Evolutionary conservation across 768 basidiomycete species (phyloP), one percentile per base, ranked within the genome.

Genomic region (Naganishia antarctica): DNA sequence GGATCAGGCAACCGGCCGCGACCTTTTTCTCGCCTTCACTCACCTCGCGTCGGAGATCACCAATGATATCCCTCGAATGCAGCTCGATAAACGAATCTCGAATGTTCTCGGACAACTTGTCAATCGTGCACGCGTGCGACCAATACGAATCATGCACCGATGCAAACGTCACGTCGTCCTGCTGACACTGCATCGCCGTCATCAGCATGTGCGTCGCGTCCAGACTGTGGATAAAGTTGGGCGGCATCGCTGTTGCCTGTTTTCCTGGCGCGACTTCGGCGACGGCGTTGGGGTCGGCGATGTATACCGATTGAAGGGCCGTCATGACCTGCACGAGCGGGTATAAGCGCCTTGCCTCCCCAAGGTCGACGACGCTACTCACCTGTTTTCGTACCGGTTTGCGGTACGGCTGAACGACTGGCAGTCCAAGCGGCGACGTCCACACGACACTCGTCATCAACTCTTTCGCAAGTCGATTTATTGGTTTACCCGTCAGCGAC

Each of bases 201-300:
- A 97, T 79, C 85, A 97, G 87, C 92, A 99, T 98, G 79, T 99
- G 96, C 1, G 94, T 94, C 1, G 96, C 96, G 76, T 99, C 96
- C 29, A 99, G 82, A 73, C 89, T 90, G 75, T 99, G 96, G 59
- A 99, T 91, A 73, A 94, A 98, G 80, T 99, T 99, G 50, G 96
- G 96, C 4, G 96, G 94, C 85, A 99, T 98, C 0, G 96, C 96
- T 16, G 91, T 85, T 0, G 91, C 89, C 76, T 99, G 94, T 77
- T 96, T 96, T 64, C 81, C 67, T 0, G 88, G 76, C 69, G 90
- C 89, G 47, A 97, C 92, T 83, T 90, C 85, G 21, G 87, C 81
- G 0, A 86, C 85, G 0, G 82, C 77, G 65, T 87, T 84, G 0
- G 92, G 91, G 76, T 99, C 94, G 41, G 87, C 84, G 69, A 98